Conservation (phyloP, 1,284 basidiomycete species). For the Paramarasmius palmivorus region DNA sequence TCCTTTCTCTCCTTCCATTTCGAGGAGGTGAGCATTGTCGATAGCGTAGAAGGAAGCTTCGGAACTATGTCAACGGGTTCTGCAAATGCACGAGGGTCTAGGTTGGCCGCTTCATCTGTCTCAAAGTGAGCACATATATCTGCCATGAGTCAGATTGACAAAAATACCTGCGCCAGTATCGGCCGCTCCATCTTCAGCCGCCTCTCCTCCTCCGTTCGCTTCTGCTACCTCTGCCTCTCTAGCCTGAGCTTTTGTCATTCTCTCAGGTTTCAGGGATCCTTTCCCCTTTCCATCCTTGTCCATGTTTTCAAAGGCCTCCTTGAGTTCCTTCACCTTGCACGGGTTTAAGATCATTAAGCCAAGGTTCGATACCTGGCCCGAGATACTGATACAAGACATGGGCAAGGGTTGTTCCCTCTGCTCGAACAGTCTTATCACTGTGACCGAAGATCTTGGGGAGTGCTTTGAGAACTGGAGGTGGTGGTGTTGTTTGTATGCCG, state of each 20-base stretch:
- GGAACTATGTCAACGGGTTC: constrained; percentile 82
- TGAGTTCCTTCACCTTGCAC: constrained; percentile 98
- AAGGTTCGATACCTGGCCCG: constrained; percentile 85
- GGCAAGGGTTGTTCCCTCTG: constrained; percentile 84
- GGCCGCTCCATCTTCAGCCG: constrained; percentile 38
- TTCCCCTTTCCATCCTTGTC: constrained; percentile 84
- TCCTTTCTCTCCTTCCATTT: constrained; percentile 99
- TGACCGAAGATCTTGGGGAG: constrained; percentile 95
- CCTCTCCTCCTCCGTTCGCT: constrained; percentile 40
- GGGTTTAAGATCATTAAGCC: constrained; percentile 91
- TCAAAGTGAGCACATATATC: constrained; percentile 20
- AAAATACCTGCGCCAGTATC: constrained; percentile 32
- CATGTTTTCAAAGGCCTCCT: constrained; percentile 85
- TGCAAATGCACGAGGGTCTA: constrained; percentile 83
- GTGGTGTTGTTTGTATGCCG: constrained; percentile 78
- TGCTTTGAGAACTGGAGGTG: constrained; percentile 80
- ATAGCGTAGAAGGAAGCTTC: constrained; percentile 76
- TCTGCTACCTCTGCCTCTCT: constrained; percentile 67
- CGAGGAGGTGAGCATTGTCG: constrained; percentile 77
- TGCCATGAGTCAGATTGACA: too few species aligned
- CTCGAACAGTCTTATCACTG: constrained; percentile 93
- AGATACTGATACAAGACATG: constrained; percentile 87
- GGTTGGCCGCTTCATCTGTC: constrained; percentile 39
- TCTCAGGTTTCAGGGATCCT: constrained; percentile 76
- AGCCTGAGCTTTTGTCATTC: constrained; percentile 79